These are phyloP conservation scores for Geotrichum candidum DNA, from an alignment of 1,139 yeast species.

Conservation along the genomic window DNA sequence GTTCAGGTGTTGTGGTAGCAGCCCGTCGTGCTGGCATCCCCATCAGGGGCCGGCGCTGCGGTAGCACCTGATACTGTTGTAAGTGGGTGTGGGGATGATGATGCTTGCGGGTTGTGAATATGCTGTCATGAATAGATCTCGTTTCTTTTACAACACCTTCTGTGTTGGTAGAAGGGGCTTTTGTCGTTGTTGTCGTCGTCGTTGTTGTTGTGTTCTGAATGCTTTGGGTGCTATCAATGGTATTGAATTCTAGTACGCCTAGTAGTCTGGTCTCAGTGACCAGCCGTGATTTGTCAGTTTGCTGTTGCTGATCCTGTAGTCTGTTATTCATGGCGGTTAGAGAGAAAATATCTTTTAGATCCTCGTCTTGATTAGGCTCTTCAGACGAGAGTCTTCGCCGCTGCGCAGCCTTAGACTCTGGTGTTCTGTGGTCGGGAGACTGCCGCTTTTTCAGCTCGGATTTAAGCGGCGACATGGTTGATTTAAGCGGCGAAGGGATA, in stretches of 20 bases:
- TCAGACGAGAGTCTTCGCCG: not conserved
- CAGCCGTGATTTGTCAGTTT: not conserved
- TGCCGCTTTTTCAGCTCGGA: not conserved
- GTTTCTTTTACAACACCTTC: not conserved
- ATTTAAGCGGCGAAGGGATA: not conserved
- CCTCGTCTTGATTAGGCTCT: not conserved
- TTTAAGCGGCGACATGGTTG: not conserved
- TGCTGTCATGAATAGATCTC: not conserved
- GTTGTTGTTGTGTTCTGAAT: not conserved
- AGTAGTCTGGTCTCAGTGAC: not conserved
- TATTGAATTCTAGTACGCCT: not conserved
- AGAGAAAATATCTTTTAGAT: not conserved
- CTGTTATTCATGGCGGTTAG: too few relatives aligned
- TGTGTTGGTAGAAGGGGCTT: not conserved
- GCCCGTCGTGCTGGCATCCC: not conserved
- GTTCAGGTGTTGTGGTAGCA: not conserved
- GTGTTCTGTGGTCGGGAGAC: not conserved
- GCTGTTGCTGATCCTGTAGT: not conserved
- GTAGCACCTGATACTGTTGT: not conserved
- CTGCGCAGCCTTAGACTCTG: not conserved
- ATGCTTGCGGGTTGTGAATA: not conserved
- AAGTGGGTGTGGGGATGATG: not conserved
- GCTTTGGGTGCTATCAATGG: not conserved
- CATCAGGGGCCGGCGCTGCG: not conserved
- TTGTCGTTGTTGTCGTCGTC: not conserved